Evolutionary conservation across 1,284 basidiomycete species (phyloP).

Genomic region (Leccinum subrobustum): DNA sequence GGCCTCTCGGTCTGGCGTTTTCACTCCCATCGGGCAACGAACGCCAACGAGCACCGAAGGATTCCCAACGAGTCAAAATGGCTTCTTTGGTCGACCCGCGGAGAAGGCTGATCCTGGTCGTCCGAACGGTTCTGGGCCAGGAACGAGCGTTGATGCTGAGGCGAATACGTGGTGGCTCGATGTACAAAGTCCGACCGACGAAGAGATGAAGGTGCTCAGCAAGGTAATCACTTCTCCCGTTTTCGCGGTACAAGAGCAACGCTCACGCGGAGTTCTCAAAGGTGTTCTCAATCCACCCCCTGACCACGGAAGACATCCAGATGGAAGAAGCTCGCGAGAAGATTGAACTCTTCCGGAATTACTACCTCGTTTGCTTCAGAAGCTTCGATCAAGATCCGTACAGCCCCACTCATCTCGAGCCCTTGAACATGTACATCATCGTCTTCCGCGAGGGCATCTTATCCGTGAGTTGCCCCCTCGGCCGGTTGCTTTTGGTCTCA

Average conservation of each 20-base stretch:
- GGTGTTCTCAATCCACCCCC: slow-evolving; percentile 96
- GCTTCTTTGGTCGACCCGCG: slow-evolving; percentile 21
- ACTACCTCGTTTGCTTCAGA: slow-evolving; percentile 99
- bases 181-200: slow-evolving; percentile 91
- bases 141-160: slow-evolving; percentile 48
- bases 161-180: slow-evolving; percentile 98
- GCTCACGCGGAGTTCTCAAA: slow-evolving; percentile 34
- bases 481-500: neutral
- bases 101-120: slow-evolving; percentile 23
- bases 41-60: slow-evolving; percentile 7
- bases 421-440: slow-evolving; percentile 99
- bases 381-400: slow-evolving; percentile 99
- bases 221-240: slow-evolving; percentile 53
- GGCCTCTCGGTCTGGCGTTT: slow-evolving; percentile 4
- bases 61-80: slow-evolving; percentile 8
- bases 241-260: neutral
- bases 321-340: slow-evolving; percentile 99
- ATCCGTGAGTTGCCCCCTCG: slow-evolving; percentile 49
- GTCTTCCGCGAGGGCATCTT: slow-evolving; percentile 97
- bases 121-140: slow-evolving; percentile 21
- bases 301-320: slow-evolving; percentile 98
- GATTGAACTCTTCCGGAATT: slow-evolving; percentile 98
- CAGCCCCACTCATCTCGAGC: slow-evolving; percentile 93
- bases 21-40: slow-evolving; percentile 9
- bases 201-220: slow-evolving; percentile 96